Evolutionary conservation across 495 filamentous ascomycete genomes (phyloP), one percentile per base, ranked within the genome.

Genomic region (Cairneyella variabilis): DNA sequence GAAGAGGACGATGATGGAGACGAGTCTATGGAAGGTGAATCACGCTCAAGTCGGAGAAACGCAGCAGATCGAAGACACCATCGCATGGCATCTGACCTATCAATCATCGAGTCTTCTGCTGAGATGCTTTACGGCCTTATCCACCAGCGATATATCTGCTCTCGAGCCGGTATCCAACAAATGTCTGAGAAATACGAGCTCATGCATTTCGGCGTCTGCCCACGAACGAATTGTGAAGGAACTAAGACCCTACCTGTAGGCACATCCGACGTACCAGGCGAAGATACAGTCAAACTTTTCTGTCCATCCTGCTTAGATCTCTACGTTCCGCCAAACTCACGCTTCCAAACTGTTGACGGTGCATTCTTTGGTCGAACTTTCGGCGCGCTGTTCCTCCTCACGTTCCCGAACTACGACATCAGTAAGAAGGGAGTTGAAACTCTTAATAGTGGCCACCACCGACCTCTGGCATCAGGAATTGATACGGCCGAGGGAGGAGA

Each of bases 181-280:
- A 98, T 98, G 93, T 89, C 90, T 25, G 95, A 98, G 67, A 98
- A 98, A 66, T 97, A 97, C 75, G 91, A 96, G 62, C 76, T 95
- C 40, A 84, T 89, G 56, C 92, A 98, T 71, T 98, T 98, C 58
- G 93, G 93, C 27, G 82, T 84, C 47, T 98, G 93, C 65, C 93
- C 92, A 3, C 82, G 93, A 22, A 92, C 91, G 39, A 81, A 88
- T 69, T 98, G 93, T 75, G 85, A 86, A 57, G 84, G 84, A 44
- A 86, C 88, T 61, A 84, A 89, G 59, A 91, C 95, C 21, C 82
- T 98, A 12, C 93, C 93, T 11, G 95, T 97, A 10, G 93, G 93
- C 25, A 80, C 88, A 53, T 93, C 85, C 54, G 93, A 98, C 68
- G 93, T 87, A 22, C 95, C 95, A 5, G 92, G 95, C 50, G 88